Evolutionary conservation across 2,329 filamentous ascomycete species (phyloP).

Genomic region (Lasiodiplodia hormozganensis): DNA sequence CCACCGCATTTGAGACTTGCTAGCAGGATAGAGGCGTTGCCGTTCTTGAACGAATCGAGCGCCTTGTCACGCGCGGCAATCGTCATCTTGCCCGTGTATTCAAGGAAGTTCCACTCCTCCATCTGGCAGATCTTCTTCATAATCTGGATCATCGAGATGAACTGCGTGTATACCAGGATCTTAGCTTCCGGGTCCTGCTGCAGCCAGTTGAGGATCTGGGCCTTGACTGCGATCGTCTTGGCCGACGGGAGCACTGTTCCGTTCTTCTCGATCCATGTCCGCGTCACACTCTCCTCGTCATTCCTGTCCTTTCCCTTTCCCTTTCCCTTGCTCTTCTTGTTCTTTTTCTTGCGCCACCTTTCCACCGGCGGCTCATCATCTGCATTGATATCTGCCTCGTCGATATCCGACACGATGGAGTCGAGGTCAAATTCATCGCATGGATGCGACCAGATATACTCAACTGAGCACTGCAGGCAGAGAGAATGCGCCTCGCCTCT

Average conservation of each 20-base stretch:
- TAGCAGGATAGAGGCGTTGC: constrained; percentile 57
- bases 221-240: constrained; percentile 55
- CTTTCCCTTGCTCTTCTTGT: constrained; percentile 30
- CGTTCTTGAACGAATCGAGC: constrained; percentile 55
- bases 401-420: constrained; percentile 28
- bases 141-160: constrained; percentile 60
- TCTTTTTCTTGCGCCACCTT: constrained; percentile 32
- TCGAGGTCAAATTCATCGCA: constrained; percentile 19
- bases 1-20: constrained; percentile 65
- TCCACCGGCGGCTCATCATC: constrained; percentile 31
- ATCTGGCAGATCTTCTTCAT: constrained; percentile 57
- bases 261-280: constrained; percentile 49
- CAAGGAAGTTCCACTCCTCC: constrained; percentile 57
- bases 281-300: constrained; percentile 34
- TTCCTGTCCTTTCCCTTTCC: neutral
- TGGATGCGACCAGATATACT: constrained; percentile 8
- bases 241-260: constrained; percentile 50
- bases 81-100: constrained; percentile 59
- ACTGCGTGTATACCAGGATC: constrained; percentile 68
- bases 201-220: constrained; percentile 54
- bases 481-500: neutral
- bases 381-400: constrained; percentile 12
- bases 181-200: constrained; percentile 57
- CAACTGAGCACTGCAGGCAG: neutral
- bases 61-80: constrained; percentile 53